Evolutionary conservation across 2,329 filamentous ascomycete species (phyloP), one percentile per base, ranked within the genome.

Genomic region (Orbilia ellipsospora): DNA sequence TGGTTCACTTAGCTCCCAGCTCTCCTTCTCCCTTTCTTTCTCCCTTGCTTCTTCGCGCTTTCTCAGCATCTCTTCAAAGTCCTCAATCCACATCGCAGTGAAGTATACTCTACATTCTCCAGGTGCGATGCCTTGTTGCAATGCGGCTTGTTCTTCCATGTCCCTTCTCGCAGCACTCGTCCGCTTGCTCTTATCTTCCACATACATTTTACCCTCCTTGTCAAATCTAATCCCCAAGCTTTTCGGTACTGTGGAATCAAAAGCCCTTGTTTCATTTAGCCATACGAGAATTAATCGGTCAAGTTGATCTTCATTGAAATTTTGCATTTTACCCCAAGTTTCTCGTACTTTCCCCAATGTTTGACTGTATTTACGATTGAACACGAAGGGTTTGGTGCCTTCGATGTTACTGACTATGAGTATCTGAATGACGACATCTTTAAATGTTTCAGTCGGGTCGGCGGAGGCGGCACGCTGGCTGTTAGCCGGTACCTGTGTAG

Each of bases 221-320:
- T 75, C 64, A 20, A 75, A 75, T 16, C 64, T 42, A 20, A 75
- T 65, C 4, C 72, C 72, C 36, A 75, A 45, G 16, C 72, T 75
- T 20, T 23, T 57, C 4, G 72, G 72, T 7, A 75, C 44, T 4
- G 72, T 75, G 18, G 72, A 59, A 52, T 75, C 72, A 40, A 75
- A 75, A 5, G 65, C 72, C 2, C 72, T 40, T 2, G 72, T 75
- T 26, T 68, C 48, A n/a, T 69, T 65, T 60, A 65, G 64, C 72
- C 72, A 75, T 4, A 75, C 64, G 4, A 75, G 50, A 23, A 69
- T 23, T 13, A 75, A n/a, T 10, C 36, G 13, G 18, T 65, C 64
- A 2, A 65, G 28, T 51, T 69, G 72, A 5, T 68, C 64, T 8
- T 57, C 44, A 6, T 28, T 55, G 28, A 75, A 65, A 8, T 51